Evolutionary conservation across 176 grass and related monocot species (phyloP).

Genomic region (Aegilops umbellulata): DNA sequence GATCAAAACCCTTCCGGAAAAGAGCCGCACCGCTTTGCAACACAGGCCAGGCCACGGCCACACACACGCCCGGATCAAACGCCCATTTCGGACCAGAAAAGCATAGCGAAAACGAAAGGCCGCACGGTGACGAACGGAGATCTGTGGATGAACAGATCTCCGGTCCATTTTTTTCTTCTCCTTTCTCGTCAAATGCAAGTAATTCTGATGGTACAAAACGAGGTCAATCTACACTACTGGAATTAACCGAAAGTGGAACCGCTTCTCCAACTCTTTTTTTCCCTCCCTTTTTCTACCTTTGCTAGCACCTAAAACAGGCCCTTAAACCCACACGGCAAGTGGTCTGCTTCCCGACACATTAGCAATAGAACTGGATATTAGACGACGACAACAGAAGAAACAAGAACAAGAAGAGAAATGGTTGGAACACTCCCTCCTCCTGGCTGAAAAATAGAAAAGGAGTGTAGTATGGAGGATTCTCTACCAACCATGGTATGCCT

Average conservation of each 20-base stretch:
- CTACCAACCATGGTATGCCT: neutral
- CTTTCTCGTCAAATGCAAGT: slow-evolving; percentile 34
- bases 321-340: neutral
- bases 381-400: neutral
- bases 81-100: slow-evolving; percentile 24
- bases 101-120: slow-evolving; percentile 26
- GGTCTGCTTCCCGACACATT: neutral
- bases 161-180: neutral
- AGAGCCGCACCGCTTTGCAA: slow-evolving; percentile 13
- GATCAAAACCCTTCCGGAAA: slow-evolving; percentile 22
- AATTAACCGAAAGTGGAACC: slow-evolving; percentile 4
- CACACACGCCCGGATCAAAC: slow-evolving; percentile 22
- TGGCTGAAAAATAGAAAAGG: slow-evolving; percentile 31
- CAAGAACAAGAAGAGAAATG: slow-evolving; percentile 13
- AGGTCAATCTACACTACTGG: neutral
- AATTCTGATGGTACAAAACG: neutral
- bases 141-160: neutral
- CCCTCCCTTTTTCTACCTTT: neutral
- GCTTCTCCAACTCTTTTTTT: neutral
- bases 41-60: slow-evolving; percentile 5
- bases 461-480: neutral
- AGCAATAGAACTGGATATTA: slow-evolving; percentile 5
- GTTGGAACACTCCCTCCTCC: slow-evolving; percentile 12
- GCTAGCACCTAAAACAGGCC: slow-evolving; percentile 30
- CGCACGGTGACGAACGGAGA: neutral